Evolutionary conservation across 768 basidiomycete species (phyloP), one percentile per base, ranked within the genome.

Genomic region (Trametes cingulata): DNA sequence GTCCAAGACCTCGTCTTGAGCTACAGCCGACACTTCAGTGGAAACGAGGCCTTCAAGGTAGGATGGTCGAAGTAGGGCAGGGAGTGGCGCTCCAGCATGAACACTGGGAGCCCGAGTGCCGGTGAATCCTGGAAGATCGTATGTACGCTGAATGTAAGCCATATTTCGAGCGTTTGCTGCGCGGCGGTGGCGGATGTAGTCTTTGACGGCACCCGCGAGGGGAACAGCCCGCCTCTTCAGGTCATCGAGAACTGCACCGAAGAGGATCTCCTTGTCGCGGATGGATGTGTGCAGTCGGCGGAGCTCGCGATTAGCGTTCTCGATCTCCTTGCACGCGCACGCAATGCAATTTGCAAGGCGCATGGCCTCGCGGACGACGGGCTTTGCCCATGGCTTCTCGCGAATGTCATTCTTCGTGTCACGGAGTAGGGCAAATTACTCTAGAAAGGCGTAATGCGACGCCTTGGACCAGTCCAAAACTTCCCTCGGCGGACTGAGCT

Each of bases 381-480:
- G 20, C 49, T 50, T n/a, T 6, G 65, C 62, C 74, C 75, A 76
- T 3, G 56, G 66, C 47, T 64, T 66, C 2, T 67, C 37, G 19
- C 40, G 52, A 20, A 74, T 61, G 36, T 73, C 67, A 29, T 65
- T 39, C 6, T 63, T 52, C 1, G 71, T 64, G 41, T 73, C 63
- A 6, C 58, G 58, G 6, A 75, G 69, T n/a, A 76, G 63, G 25
- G 57, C 42, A 49, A 75, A 72, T 41, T 76, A 65, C 13, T 70
- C 69, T 1, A 76, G 56, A 40, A 72, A 74, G 1, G 41, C 50
- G 50, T 69, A 73, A 24, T 72, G 63, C 0, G 67, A 56, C 2
- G 73, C 67, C 45, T 64, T 42, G 6, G 53, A 36, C 69, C 66
- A 71, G n/a, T 70, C 69, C 1, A 75, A 45, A 5, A 59, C 56